Evolutionary conservation across 805 yeast genomes (phyloP).

Genomic region (Candida vaughaniae): DNA sequence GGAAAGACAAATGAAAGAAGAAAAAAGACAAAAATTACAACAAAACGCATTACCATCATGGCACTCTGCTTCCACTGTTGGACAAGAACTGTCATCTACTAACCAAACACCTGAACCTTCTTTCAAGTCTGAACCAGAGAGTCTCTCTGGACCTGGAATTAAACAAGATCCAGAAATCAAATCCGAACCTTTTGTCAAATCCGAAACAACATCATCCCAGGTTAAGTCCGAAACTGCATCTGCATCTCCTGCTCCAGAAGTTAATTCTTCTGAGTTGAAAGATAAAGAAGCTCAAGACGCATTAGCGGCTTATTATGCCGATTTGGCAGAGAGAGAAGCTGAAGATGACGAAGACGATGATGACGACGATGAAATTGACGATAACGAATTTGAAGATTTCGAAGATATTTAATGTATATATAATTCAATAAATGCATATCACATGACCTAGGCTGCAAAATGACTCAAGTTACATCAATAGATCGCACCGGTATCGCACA

Average conservation of each 20-base stretch:
- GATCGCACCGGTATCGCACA: not conserved
- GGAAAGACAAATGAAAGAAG: conserved; percentile 64
- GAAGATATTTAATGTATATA: conserved; percentile 19
- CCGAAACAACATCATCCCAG: conserved; percentile 1
- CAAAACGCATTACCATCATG: conserved; percentile 97
- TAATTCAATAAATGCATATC: too few relatives aligned
- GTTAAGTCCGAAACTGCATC: conserved; percentile 1
- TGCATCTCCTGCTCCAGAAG: conserved; percentile 14
- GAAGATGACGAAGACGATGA: conserved; percentile 58
- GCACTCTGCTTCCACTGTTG: conserved; percentile 92
- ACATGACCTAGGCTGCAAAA: too few relatives aligned
- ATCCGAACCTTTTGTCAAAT: conserved; percentile 6
- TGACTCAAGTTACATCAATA: not conserved
- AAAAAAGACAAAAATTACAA: conserved; percentile 67
- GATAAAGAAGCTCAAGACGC: conserved; percentile 73
- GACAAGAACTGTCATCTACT: conserved; percentile 50
- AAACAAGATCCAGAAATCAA: conserved; percentile 16
- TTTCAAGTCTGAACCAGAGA: conserved; percentile 15
- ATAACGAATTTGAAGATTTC: conserved; percentile 31
- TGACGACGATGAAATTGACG: conserved; percentile 34
- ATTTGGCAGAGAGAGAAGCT: conserved; percentile 67
- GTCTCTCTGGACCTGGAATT: conserved; percentile 11
- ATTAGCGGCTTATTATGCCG: conserved; percentile 64
- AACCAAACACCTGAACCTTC: conserved; percentile 10
- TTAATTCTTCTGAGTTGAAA: conserved; percentile 39